Base-by-base conservation (phyloP, 495 filamentous ascomycete species). In the Aspergillus affinis region DNA sequence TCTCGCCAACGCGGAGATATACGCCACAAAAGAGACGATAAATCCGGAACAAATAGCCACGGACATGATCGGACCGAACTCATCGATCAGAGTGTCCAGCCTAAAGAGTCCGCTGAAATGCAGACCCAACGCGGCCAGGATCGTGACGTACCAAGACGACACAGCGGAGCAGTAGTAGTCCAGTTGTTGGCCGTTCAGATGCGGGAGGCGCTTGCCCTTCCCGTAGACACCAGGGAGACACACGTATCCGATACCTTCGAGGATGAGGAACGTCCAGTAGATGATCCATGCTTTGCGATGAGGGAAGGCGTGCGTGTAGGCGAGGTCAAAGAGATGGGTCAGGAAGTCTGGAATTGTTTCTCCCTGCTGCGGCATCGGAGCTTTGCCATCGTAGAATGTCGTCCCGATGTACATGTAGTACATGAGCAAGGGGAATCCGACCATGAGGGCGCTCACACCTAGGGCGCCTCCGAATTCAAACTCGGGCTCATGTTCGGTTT, bases 341-440 rank as follows among this genome's bases (percentile, higher is more conserved):
- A 81, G 75, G 66, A 96, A 97, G 0, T 90, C 83, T 12, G 54
- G 29, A 51, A 82, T 77, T 57, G 77, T 81, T 75, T 97, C 80
- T 23, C 79, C 84, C 9, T 73, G 47, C 18, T 75, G 72, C 13
- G 86, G 91, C 32, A 77, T 68, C 13, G 93, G 94, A 17, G 93
- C 75, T 58, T 88, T 82, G 48, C 91, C 92, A 70, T 90, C 79
- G 73, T 96, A 98, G 74, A 91, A 91, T 9, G 86, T 91, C 9
- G 92, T 89, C 21, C 93, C 93, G 68, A 96, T 87, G 90, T 90
- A 98, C 90, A 97, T 93, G 77, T 96, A 97, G 80, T 88, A 98
- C 93, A 98, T 98, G 50, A 97, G 76, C 23, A 87, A 29, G 17
- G 93, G 93, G 73, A 97, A 98, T 51, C 85, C 88, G 56, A 91